Base-by-base conservation (phyloP, 2,329 filamentous ascomycete genomes). In the Hypoxylon rubiginosum region DNA sequence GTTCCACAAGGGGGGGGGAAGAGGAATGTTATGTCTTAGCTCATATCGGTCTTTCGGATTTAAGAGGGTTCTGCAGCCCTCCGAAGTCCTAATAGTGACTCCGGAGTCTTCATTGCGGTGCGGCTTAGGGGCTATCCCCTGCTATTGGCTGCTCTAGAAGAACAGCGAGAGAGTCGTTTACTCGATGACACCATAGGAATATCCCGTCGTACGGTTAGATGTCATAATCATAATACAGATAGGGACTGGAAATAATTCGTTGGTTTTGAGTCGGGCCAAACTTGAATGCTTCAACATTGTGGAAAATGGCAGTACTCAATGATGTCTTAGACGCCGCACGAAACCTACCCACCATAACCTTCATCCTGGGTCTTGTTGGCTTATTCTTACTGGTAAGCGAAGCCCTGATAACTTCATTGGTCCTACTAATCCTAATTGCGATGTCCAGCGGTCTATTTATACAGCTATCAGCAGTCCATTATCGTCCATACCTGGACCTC, bases 61-160 rank as follows among this genome's bases (percentile, higher is more conserved):
- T 17, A n/a, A 21, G 15, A 3, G 15, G 3, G 15, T 28, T 17
- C 30, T 36, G 10, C 32, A 41, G 13, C 2, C 19, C 3, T 21
- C 51, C n/a, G 26, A 30, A 51, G 48, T 32, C 26, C 48, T 51
- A 51, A 13, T 30, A 54, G 36, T 54, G 32, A 54, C 51, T 54
- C 51, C 51, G 51, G 51, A 30, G 9, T 54, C n/a, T 28, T 2
- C 2, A 13, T 30, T 17, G 13, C 21, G 17, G 4, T 2, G 36
- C 24, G 15, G 15, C 17, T 4, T 19, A 36, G 32, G 51, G 51
- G 24, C 36, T 26, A 11, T 21, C 11, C 19, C 3, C 17, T 54
- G 13, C 32, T 45, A 30, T 26, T 53, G 32, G 32, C 13, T 32
- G 17, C 36, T 24, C 15, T 17, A 10, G 36, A 43, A 54, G 9